Evolutionary conservation across 257 asterid genomes (phyloP).

Genomic region (Solanum stenotomum): DNA sequence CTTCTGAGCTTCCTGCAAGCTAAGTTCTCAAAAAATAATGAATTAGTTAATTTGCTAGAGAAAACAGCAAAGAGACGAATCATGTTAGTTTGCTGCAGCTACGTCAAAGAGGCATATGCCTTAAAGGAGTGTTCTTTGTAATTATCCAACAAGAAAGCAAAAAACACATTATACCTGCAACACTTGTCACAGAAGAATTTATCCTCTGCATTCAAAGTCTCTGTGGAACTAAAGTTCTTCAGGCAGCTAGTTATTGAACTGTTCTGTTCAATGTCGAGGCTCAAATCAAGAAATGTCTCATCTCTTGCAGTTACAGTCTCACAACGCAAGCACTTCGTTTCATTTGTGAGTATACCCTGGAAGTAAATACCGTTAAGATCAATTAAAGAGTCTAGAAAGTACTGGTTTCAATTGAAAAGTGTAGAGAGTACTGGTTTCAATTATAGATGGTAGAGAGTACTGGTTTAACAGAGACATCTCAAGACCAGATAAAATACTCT

Average conservation of each 20-base stretch:
- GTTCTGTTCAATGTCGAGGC: conserved; percentile 92
- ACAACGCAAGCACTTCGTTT: conserved; percentile 77
- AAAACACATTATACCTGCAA: conserved; percentile 47
- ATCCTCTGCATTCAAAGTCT: conserved; percentile 81
- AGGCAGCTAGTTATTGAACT: conserved; percentile 95
- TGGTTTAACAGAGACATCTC: neutral
- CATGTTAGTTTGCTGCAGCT: neutral
- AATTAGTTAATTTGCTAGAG: neutral
- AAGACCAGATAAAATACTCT: neutral
- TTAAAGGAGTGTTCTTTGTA: neutral
- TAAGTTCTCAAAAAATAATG: conserved; percentile 17
- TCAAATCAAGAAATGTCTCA: conserved; percentile 78
- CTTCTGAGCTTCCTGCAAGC: conserved; percentile 93
- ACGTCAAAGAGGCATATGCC: neutral
- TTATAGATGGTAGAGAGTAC: neutral
- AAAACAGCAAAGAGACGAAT: neutral
- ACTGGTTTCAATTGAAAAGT: neutral
- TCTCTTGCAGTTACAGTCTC: conserved; percentile 97
- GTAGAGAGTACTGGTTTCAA: neutral
- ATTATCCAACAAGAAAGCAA: neutral
- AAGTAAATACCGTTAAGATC: neutral
- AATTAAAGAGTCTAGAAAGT: neutral
- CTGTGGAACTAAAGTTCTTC: conserved; percentile 89
- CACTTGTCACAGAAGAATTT: conserved; percentile 87
- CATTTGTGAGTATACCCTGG: conserved; percentile 88